Conservation (phyloP, 2,329 filamentous ascomycete species). For the Ophiocordyceps camponoti-floridani region DNA sequence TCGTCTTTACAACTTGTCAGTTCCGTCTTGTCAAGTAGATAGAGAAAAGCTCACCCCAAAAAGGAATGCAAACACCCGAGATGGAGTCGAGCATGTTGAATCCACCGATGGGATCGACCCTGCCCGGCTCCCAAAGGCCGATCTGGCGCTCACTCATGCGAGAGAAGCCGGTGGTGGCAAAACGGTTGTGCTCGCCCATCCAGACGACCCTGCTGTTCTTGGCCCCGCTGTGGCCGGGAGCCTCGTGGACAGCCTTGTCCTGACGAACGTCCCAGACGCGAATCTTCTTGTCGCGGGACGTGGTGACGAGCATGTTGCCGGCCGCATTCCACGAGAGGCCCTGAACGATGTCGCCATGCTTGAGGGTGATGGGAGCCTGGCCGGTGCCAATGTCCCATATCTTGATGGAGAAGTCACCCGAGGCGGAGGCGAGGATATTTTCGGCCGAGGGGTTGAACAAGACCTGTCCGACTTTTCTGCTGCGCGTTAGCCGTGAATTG, state of each 20-base stretch:
- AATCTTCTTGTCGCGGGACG: constrained; percentile 94
- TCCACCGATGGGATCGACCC: constrained; percentile 70
- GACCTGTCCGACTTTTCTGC: constrained; percentile 90
- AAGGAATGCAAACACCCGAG: constrained; percentile 96
- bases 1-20: constrained; percentile 42
- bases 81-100: constrained; percentile 88
- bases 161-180: constrained; percentile 94
- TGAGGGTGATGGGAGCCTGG: constrained; percentile 55
- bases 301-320: constrained; percentile 74
- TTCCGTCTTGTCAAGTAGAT: neutral
- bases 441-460: constrained; percentile 94
- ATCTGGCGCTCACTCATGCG: constrained; percentile 96
- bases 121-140: constrained; percentile 85
- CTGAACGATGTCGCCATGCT: constrained; percentile 83
- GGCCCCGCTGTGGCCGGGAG: constrained; percentile 71
- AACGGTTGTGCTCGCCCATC: constrained; percentile 91
- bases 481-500: neutral
- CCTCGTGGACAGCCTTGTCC: constrained; percentile 72
- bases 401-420: constrained; percentile 88
- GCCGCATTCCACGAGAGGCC: constrained; percentile 90
- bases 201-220: constrained; percentile 96
- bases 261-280: constrained; percentile 95
- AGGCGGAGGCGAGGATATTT: constrained; percentile 86
- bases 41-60: constrained; percentile 49
- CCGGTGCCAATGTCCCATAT: constrained; percentile 84